Conservation (phyloP, 345 rosid species). For the Populus alba region DNA sequence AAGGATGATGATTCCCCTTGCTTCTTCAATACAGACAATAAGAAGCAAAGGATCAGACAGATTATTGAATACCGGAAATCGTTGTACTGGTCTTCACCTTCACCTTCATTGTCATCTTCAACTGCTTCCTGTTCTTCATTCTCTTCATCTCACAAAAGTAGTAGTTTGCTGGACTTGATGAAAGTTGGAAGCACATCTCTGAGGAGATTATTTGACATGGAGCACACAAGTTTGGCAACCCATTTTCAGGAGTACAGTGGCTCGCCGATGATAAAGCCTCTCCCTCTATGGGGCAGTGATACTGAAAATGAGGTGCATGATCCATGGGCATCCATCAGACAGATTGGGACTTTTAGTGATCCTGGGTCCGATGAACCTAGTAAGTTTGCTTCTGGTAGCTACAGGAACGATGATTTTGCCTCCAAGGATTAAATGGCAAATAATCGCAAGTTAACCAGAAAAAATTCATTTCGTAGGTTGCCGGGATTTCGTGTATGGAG, state of each 20-base stretch:
- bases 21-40: slow-evolving; percentile 23
- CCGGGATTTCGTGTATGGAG: slow-evolving; percentile 42
- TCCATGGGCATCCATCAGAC: slow-evolving; percentile 42
- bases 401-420: slow-evolving; percentile 3
- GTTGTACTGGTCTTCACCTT: slow-evolving; percentile 35
- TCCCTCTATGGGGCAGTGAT: slow-evolving; percentile 49
- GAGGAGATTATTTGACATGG: slow-evolving; percentile 52
- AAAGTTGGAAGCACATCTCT: slow-evolving; percentile 42
- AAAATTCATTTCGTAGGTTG: slow-evolving; percentile 43
- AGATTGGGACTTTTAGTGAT: not conserved
- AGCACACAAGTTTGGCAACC: slow-evolving; percentile 44
- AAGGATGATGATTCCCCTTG: slow-evolving; percentile 15
- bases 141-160: slow-evolving; percentile 23
- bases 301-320: slow-evolving; percentile 26
- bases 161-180: slow-evolving; percentile 43
- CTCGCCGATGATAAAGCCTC: slow-evolving; percentile 37
- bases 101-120: slow-evolving; percentile 16
- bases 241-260: slow-evolving; percentile 47
- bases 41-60: slow-evolving; percentile 39
- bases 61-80: slow-evolving; percentile 48
- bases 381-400: slow-evolving; percentile 30
- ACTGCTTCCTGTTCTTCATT: slow-evolving; percentile 24
- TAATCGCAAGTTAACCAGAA: slow-evolving; percentile 33
- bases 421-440: not conserved
- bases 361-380: slow-evolving; percentile 3